Conservation (phyloP, 1,139 yeast genomes). For the Yamadazyma triangularis region DNA sequence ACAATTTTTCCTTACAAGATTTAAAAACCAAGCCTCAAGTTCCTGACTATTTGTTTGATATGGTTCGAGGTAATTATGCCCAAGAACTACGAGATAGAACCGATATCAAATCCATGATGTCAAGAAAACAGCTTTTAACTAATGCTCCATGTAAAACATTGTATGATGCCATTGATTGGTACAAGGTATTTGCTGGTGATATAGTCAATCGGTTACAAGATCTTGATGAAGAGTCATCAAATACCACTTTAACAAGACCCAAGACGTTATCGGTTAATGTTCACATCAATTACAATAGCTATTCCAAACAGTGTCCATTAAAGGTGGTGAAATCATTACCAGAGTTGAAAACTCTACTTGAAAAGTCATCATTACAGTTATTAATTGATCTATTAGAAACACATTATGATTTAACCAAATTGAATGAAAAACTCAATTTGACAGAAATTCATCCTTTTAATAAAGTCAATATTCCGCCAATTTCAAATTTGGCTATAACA, state of each 20-base stretch:
- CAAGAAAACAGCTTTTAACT: constrained; percentile 70
- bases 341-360: constrained; percentile 28
- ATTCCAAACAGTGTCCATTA: constrained; percentile 45
- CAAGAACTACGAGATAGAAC: constrained; percentile 54
- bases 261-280: constrained; percentile 20
- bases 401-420: constrained; percentile 17
- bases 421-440: constrained; percentile 24
- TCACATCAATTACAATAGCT: constrained; percentile 18
- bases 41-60: constrained; percentile 27
- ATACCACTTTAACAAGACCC: constrained; percentile 22
- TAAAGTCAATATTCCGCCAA: constrained; percentile 39
- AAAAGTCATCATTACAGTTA: constrained; percentile 26
- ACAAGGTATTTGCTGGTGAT: constrained; percentile 80
- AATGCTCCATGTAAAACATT: constrained; percentile 47
- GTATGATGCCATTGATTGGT: constrained; percentile 71
- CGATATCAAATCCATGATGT: constrained; percentile 80
- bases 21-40: constrained; percentile 22
- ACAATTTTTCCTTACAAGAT: constrained; percentile 33
- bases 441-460: constrained; percentile 4
- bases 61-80: constrained; percentile 61
- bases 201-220: constrained; percentile 67
- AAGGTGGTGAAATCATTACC: constrained; percentile 36
- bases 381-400: constrained; percentile 27
- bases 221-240: constrained; percentile 59
- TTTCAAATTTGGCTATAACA: constrained; percentile 46